Evolutionary conservation across 805 yeast species (phyloP).

Genomic region (Candida sakaeoensis): DNA sequence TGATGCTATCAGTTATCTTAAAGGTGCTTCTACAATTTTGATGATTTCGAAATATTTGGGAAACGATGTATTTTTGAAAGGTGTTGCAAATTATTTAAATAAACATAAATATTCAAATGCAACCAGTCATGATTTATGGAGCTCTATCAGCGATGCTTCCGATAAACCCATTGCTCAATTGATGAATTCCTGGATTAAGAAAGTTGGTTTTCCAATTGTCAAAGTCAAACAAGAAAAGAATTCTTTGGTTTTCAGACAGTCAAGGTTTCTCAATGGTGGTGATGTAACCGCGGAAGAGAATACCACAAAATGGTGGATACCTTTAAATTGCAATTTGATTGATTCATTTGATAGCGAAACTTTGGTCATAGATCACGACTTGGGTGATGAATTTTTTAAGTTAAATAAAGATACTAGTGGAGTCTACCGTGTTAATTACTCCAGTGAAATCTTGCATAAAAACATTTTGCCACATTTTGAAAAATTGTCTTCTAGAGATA

Average conservation of each 20-base stretch:
- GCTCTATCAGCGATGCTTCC: slow-evolving; percentile 56
- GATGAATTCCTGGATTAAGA: slow-evolving; percentile 70
- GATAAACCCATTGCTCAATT: slow-evolving; percentile 55
- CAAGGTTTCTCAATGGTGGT: slow-evolving; percentile 61
- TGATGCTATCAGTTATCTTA: slow-evolving; percentile 75
- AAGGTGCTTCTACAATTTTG: slow-evolving; percentile 74
- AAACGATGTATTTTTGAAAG: slow-evolving; percentile 62
- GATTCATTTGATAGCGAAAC: slow-evolving; percentile 24
- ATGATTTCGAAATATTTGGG: slow-evolving; percentile 76
- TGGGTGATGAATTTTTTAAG: slow-evolving; percentile 32
- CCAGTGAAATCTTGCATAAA: slow-evolving; percentile 35
- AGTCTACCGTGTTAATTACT: slow-evolving; percentile 53
- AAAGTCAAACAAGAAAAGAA: slow-evolving; percentile 41
- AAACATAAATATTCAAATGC: slow-evolving; percentile 67
- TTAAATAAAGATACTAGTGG: slow-evolving; percentile 50
- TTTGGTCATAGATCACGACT: slow-evolving; percentile 18
- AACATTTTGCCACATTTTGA: slow-evolving; percentile 38
- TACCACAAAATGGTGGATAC: slow-evolving; percentile 56
- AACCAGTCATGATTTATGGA: slow-evolving; percentile 71
- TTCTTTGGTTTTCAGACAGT: slow-evolving; percentile 45
- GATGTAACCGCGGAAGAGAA: slow-evolving; percentile 59
- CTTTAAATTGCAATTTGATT: slow-evolving; percentile 30
- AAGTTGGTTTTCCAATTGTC: slow-evolving; percentile 71
- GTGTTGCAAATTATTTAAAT: slow-evolving; percentile 67
- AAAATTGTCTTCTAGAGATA: slow-evolving; percentile 43